A percentile compares a stretch with the other conserved stretches of the same genome.
These are phyloP conservation scores for Colletotrichum spinosum DNA, from an alignment of 2,329 filamentous ascomycete genomes.

Conservation along the genomic window DNA sequence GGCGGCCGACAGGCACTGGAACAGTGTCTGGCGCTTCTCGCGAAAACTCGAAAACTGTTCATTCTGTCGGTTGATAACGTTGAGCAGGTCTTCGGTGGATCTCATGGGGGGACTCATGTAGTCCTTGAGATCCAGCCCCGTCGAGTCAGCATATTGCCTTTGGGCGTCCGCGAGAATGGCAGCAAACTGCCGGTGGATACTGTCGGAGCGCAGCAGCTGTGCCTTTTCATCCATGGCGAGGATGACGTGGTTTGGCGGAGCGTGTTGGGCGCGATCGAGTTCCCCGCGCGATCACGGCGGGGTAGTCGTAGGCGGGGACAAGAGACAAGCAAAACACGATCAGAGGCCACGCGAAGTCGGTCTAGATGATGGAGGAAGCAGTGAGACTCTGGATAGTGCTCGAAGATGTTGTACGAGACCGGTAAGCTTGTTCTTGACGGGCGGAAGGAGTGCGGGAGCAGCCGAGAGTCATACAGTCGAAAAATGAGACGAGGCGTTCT, in stretches of 20 bases:
- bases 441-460: conserved; percentile 29
- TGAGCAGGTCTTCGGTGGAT: conserved; percentile 47
- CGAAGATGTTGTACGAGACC: background rate
- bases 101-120: conserved; percentile 49
- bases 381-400: background rate
- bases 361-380: background rate
- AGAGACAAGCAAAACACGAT: background rate
- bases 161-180: conserved; percentile 50
- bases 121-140: conserved; percentile 45
- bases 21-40: conserved; percentile 48
- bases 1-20: conserved; percentile 46
- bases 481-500: background rate
- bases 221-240: conserved; percentile 30
- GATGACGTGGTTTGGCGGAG: background rate
- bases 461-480: conserved; percentile 3
- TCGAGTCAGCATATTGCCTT: conserved; percentile 46
- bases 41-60: conserved; percentile 51
- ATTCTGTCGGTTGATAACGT: conserved; percentile 50
- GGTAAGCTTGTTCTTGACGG: background rate
- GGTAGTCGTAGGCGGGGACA: background rate
- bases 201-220: conserved; percentile 29
- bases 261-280: background rate
- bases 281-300: conserved; percentile 13
- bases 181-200: conserved; percentile 38
- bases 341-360: background rate